These are phyloP conservation scores for Adansonia grandidieri DNA, from an alignment of 441 rosid genomes.

Conservation along the genomic window DNA sequence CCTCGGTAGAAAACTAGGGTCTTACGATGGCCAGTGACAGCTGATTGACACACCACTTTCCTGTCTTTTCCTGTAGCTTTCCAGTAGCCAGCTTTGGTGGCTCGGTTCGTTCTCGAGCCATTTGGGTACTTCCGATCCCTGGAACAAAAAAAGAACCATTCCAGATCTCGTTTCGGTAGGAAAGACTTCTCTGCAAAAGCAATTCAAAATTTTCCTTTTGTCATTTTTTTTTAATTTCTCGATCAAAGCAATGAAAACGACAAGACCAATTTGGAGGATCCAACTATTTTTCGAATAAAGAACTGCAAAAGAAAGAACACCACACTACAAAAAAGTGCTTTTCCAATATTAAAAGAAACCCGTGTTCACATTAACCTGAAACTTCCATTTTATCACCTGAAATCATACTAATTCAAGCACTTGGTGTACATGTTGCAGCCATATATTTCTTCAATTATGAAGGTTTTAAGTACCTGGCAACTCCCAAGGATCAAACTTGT, in stretches of 20 bases:
- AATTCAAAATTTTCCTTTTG: background rate
- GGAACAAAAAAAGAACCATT: slow-evolving; percentile 91
- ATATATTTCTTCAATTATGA: background rate
- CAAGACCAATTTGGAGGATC: background rate
- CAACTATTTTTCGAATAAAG: slow-evolving; percentile 9
- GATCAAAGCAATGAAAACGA: background rate
- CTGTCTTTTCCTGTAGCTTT: slow-evolving; percentile 91
- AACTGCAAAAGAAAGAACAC: slow-evolving; percentile 14
- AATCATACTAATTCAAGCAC: background rate
- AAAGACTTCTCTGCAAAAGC: slow-evolving; percentile 68
- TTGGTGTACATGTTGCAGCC: background rate
- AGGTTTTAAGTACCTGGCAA: slow-evolving; percentile 60
- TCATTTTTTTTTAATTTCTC: background rate
- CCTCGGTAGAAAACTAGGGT: slow-evolving; percentile 82
- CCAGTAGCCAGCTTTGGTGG: slow-evolving; percentile 74
- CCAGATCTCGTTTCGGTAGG: slow-evolving; percentile 76
- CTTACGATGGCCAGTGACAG: slow-evolving; percentile 60
- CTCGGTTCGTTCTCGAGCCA: slow-evolving; percentile 67
- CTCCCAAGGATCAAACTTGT: slow-evolving; percentile 96
- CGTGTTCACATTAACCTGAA: slow-evolving; percentile 28
- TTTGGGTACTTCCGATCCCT: slow-evolving; percentile 70
- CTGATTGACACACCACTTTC: slow-evolving; percentile 60
- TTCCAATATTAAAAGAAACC: slow-evolving; percentile 13
- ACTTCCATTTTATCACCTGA: background rate
- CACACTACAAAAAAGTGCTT: slow-evolving; percentile 33